These are phyloP conservation scores for Hypomyces rosellus DNA, from an alignment of 2,329 filamentous ascomycete species.

Conservation along the genomic window DNA sequence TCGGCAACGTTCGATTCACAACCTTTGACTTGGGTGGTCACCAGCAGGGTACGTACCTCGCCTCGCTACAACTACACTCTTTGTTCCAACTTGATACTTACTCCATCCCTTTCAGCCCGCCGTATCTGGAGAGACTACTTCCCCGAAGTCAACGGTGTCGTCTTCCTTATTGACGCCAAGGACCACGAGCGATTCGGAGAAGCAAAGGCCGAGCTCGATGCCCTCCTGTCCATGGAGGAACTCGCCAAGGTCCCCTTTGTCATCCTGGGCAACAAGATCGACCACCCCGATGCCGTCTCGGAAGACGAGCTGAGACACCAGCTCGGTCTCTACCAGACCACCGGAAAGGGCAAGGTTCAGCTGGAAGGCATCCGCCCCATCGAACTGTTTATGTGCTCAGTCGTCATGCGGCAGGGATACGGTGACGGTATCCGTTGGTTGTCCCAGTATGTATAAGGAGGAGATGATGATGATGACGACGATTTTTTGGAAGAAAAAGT, in stretches of 20 bases:
- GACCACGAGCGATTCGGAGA: conserved; percentile 92
- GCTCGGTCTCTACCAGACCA: conserved; percentile 91
- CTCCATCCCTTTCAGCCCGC: conserved; percentile 53
- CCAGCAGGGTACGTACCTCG: conserved; percentile 63
- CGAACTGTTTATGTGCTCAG: conserved; percentile 98
- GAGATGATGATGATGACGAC: neutral
- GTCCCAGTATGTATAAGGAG: conserved; percentile 76
- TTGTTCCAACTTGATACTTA: conserved; percentile 2
- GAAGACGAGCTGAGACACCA: conserved; percentile 93
- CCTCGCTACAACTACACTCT: neutral
- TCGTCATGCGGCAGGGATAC: conserved; percentile 96
- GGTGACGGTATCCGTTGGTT: conserved; percentile 88
- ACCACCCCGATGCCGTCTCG: conserved; percentile 89
- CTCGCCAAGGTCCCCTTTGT: conserved; percentile 92
- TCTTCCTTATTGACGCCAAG: conserved; percentile 97
- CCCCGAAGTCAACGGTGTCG: conserved; percentile 91
- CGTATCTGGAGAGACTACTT: conserved; percentile 97
- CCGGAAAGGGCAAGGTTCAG: conserved; percentile 89
- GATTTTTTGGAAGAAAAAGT: neutral
- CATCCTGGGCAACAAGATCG: conserved; percentile 98
- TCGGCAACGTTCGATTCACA: conserved; percentile 90
- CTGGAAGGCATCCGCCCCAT: conserved; percentile 90
- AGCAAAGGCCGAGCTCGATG: conserved; percentile 95
- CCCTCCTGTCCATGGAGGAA: conserved; percentile 93
- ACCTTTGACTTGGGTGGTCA: conserved; percentile 92